These are phyloP conservation scores for Limnanthes douglasii DNA, from an alignment of 345 rosid species.

Conservation along the genomic window DNA sequence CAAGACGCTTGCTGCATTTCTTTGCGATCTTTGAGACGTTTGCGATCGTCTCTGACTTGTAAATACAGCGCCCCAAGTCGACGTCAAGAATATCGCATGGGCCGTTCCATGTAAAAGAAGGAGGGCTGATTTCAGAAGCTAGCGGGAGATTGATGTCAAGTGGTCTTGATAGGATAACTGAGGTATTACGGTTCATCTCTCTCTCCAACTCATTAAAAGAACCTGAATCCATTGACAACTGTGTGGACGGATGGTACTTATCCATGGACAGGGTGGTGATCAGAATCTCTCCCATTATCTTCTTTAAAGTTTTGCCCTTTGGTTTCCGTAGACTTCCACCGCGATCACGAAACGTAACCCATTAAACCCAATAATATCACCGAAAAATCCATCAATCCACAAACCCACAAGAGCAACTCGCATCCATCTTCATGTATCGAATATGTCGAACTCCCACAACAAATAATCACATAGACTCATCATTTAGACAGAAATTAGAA, in stretches of 20 bases:
- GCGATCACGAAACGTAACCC: conserved; percentile 3
- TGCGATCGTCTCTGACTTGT: conserved; percentile 41
- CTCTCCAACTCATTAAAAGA: conserved; percentile 41
- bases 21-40: conserved; percentile 38
- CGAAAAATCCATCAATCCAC: conserved; percentile 30
- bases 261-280: conserved; percentile 46
- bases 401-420: conserved; percentile 45
- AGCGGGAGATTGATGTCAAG: conserved; percentile 66
- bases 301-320: not conserved
- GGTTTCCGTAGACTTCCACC: conserved; percentile 1
- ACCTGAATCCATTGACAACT: conserved; percentile 60
- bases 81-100: conserved; percentile 53
- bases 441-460: too few species aligned
- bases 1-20: conserved; percentile 51
- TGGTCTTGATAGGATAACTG: conserved; percentile 35
- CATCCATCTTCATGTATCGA: conserved; percentile 40
- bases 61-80: conserved; percentile 38
- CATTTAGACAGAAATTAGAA: too few species aligned
- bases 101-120: conserved; percentile 39
- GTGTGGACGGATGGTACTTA: conserved; percentile 63
- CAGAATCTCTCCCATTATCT: conserved; percentile 43
- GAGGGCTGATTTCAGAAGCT: conserved; percentile 44
- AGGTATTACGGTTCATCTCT: conserved; percentile 41
- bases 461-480: too few species aligned
- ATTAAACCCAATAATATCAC: conserved; percentile 1